These are phyloP conservation scores for Hydnomerulius pinastri DNA, from an alignment of 768 basidiomycete species.

Conservation along the genomic window DNA sequence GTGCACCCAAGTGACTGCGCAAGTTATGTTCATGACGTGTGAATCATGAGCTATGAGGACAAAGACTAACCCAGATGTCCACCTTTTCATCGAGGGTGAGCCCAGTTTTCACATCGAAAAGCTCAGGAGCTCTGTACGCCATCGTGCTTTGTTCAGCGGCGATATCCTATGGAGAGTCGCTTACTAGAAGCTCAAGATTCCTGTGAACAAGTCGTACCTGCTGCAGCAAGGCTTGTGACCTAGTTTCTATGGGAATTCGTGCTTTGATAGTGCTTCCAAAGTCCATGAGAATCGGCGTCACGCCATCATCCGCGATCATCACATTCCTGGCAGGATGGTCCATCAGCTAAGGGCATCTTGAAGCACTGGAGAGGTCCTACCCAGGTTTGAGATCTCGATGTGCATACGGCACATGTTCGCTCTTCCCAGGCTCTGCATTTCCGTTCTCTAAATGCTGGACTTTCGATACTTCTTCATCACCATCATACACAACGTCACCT, in stretches of 20 bases:
- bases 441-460: constrained; percentile 42
- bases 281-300: constrained; percentile 92
- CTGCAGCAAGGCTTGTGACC: constrained; percentile 85
- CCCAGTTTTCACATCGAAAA: constrained; percentile 97
- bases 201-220: constrained; percentile 58
- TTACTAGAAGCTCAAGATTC: constrained; percentile 4
- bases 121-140: constrained; percentile 96
- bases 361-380: constrained; percentile 45
- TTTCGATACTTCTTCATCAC: constrained; percentile 67
- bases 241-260: constrained; percentile 74
- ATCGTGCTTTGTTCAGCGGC: constrained; percentile 98
- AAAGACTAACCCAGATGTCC: constrained; percentile 87
- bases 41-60: background rate
- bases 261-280: constrained; percentile 93
- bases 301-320: constrained; percentile 92
- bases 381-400: constrained; percentile 97
- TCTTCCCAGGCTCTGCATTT: constrained; percentile 36
- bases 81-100: constrained; percentile 88
- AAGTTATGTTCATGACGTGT: constrained; percentile 7
- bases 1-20: constrained; percentile 91
- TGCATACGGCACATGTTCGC: constrained; percentile 83
- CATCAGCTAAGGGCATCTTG: constrained; percentile 5
- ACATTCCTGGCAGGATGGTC: constrained; percentile 64
- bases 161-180: constrained; percentile 62
- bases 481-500: constrained; percentile 73